These are phyloP conservation scores for Chenopodium formosanum DNA, from an alignment of 148 eudicot species.

Conservation along the genomic window DNA sequence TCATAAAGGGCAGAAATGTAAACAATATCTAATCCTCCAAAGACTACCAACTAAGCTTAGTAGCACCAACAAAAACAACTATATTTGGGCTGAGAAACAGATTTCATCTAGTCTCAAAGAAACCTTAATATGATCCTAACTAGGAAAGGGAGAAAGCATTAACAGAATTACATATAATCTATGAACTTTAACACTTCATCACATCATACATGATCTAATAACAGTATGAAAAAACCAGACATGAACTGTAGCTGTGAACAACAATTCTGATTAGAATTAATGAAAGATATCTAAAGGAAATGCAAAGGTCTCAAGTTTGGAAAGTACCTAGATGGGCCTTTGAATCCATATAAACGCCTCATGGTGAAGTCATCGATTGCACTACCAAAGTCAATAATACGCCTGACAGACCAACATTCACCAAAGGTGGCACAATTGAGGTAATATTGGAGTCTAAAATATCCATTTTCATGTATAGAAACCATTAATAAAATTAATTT, in stretches of 20 bases:
- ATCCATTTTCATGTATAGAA: background rate
- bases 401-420: constrained; percentile 48
- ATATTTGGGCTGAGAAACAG: background rate
- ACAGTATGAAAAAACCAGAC: background rate
- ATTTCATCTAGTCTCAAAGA: background rate
- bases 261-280: background rate
- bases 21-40: background rate
- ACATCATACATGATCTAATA: background rate
- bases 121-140: background rate
- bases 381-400: constrained; percentile 96
- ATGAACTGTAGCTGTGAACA: background rate
- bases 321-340: constrained; percentile 86
- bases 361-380: constrained; percentile 79
- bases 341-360: constrained; percentile 71
- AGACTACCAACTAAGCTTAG: background rate
- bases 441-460: too few relatives aligned
- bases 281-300: background rate
- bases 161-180: background rate
- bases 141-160: background rate
- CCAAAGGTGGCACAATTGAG: constrained; percentile 5
- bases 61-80: background rate
- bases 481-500: background rate
- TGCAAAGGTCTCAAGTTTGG: background rate
- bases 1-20: background rate
- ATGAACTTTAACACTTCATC: background rate